These are phyloP conservation scores for Tricholoma flavovirens DNA, from an alignment of 768 basidiomycete species.

Conservation along the genomic window DNA sequence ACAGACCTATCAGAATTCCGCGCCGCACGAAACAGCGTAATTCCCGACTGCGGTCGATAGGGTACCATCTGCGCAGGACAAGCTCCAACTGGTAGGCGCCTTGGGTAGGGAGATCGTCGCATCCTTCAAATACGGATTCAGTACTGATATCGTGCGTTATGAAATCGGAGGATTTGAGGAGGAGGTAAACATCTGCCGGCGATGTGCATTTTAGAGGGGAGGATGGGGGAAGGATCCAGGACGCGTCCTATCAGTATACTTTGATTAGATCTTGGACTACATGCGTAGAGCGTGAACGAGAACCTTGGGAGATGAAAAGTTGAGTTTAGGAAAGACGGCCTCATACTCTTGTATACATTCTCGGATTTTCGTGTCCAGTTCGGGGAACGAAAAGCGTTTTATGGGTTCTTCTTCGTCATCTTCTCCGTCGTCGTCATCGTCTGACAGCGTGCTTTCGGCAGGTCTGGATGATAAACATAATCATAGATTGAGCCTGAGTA, in stretches of 20 bases:
- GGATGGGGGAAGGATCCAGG: slow-evolving; percentile 83
- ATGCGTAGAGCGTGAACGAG: not conserved
- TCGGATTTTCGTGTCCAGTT: slow-evolving; percentile 70
- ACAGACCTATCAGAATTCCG: slow-evolving; percentile 61
- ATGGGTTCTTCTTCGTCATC: slow-evolving; percentile 19
- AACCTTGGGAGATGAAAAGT: slow-evolving; percentile 92
- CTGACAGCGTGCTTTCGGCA: slow-evolving; percentile 51
- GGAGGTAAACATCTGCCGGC: slow-evolving; percentile 85
- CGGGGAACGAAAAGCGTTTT: slow-evolving; percentile 65
- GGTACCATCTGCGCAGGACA: slow-evolving; percentile 86
- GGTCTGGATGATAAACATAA: slow-evolving; percentile 31
- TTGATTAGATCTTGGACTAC: not conserved
- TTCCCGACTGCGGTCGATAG: slow-evolving; percentile 79
- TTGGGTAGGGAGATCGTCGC: slow-evolving; percentile 22
- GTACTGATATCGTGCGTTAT: slow-evolving; percentile 69
- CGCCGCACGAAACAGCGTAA: slow-evolving; percentile 86
- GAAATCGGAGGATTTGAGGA: slow-evolving; percentile 92
- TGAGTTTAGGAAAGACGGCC: slow-evolving; percentile 92
- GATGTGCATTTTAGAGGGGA: slow-evolving; percentile 83
- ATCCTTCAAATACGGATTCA: slow-evolving; percentile 63
- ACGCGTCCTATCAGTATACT: slow-evolving; percentile 60
- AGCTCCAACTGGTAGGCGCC: slow-evolving; percentile 65
- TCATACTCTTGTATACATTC: slow-evolving; percentile 61
- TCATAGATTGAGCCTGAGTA: not conserved
- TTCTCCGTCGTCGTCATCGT: slow-evolving; percentile 42